Evolutionary conservation across 257 asterid species (phyloP), one percentile per base, ranked within the genome.

Genomic region (Forsythia viridissima): DNA sequence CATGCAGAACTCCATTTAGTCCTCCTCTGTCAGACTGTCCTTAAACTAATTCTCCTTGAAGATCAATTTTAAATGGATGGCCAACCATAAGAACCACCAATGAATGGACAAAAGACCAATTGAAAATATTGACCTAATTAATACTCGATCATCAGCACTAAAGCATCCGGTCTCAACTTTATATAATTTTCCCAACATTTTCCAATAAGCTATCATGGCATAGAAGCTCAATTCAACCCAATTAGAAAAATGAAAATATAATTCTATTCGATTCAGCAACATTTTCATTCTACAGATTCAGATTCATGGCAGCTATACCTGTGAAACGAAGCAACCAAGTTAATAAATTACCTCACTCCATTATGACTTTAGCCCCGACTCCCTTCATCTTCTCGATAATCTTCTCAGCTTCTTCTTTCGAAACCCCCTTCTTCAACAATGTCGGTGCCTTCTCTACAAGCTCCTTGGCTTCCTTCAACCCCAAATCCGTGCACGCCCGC

Each of bases 361-460:
- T 89, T 39, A 80, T 81, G 72, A 94, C 96, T 80, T 88, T 90
- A 0, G 98, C 98, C 18, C 98, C 98, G 71, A 88, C 83, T 57
- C 71, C 96, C 86, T 91, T 92, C 96, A 94, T 80, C 87, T 94
- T 94, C 90, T 77, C 92, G 6, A 94, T 88, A 77, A 94, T 92
- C 87, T 92, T 92, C 85, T 90, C 97, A 0, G 91, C 98, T 74
- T 92, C 98, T n/a, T 89, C 98, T 84, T 92, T 94, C 1, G 93
- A 81, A 59, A 94, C 97, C n/a, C 98, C 98, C 82, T 94, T 94
- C 91, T 92, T 94, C 93, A 94, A 84, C 87, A 91, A 85, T 2
- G 94, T 88, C 0, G 98, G 98, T 7, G 97, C 98, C 84, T 94
- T 94, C 86, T 94, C 98, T 83, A 94, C 98, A 91, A 94, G 86